Conservation (phyloP, 116 monocot species). For the Phalaenopsis hybrid region DNA sequence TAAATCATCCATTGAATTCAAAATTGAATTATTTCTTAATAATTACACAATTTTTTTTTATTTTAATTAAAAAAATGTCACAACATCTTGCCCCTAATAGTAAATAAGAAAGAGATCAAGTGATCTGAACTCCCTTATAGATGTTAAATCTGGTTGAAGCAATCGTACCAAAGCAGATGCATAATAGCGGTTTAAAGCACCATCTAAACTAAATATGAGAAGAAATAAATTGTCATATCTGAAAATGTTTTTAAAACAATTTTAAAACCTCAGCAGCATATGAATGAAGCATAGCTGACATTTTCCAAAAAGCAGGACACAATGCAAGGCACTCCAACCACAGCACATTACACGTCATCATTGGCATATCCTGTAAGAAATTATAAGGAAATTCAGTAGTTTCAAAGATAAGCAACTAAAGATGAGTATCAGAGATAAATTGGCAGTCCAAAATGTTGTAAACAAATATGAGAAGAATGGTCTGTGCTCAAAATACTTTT, state of each 20-base stretch:
- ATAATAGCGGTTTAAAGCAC: not conserved
- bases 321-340: not conserved
- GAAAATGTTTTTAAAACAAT: not conserved
- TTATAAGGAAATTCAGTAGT: not conserved
- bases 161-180: not conserved
- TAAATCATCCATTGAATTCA: no score
- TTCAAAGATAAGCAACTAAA: no score
- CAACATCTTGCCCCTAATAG: not conserved
- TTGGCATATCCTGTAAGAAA: not conserved
- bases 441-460: no score
- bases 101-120: not conserved
- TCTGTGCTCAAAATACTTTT: no score
- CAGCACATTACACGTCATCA: conserved; percentile 5
- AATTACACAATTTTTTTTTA: no score
- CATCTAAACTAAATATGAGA: not conserved
- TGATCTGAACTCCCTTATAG: not conserved
- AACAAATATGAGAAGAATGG: no score
- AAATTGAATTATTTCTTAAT: not conserved
- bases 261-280: not conserved
- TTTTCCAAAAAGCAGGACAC: not conserved
- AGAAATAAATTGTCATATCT: not conserved
- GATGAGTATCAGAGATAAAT: no score
- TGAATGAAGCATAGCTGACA: not conserved
- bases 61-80: no score
- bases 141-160: not conserved